phyloP scores from a whole-genome alignment of 768 basidiomycete genomes.

The Amanita brunnescens region DNA sequence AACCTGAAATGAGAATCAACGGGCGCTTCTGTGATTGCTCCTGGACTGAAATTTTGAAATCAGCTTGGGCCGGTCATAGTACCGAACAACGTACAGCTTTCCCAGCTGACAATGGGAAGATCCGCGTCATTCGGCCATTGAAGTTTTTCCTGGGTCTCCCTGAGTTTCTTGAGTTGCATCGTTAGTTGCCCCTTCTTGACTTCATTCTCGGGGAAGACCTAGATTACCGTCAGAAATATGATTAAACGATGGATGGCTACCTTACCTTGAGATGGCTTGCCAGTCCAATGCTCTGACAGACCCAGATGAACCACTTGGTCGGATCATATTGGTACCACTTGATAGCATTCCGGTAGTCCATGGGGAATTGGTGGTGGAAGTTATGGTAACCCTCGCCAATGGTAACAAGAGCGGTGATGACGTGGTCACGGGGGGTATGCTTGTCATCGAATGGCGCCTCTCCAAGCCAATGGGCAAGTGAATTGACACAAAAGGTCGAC shows the following conservation, averaged over 20 bases:
- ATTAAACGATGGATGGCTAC: background rate
- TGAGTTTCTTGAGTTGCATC: constrained; percentile 86
- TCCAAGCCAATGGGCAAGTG: constrained; percentile 93
- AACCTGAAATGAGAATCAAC: constrained; percentile 80
- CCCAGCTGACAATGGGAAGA: constrained; percentile 80
- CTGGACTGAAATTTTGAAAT: constrained; percentile 41
- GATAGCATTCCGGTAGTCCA: constrained; percentile 96
- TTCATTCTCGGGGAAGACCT: constrained; percentile 49
- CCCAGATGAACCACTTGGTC: constrained; percentile 86
- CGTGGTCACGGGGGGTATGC: constrained; percentile 85
- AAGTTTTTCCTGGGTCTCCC: constrained; percentile 66
- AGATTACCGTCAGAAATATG: background rate
- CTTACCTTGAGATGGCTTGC: constrained; percentile 60
- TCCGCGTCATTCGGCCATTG: constrained; percentile 75
- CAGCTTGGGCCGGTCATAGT: background rate
- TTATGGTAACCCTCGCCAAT: constrained; percentile 98
- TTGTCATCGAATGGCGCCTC: constrained; percentile 92
- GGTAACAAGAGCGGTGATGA: constrained; percentile 82
- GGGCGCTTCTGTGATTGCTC: constrained; percentile 74
- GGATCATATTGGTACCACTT: constrained; percentile 92
- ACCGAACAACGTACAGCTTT: constrained; percentile 51
- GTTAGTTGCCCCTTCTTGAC: constrained; percentile 85
- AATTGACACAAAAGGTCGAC: constrained; percentile 97
- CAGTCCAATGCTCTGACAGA: constrained; percentile 49
- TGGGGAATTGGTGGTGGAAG: constrained; percentile 95